Percentiles rank a stretch among this genome's conserved stretches.
phyloP scores from a whole-genome alignment of 2,329 filamentous ascomycete genomes.

The Cercospora canescens region DNA sequence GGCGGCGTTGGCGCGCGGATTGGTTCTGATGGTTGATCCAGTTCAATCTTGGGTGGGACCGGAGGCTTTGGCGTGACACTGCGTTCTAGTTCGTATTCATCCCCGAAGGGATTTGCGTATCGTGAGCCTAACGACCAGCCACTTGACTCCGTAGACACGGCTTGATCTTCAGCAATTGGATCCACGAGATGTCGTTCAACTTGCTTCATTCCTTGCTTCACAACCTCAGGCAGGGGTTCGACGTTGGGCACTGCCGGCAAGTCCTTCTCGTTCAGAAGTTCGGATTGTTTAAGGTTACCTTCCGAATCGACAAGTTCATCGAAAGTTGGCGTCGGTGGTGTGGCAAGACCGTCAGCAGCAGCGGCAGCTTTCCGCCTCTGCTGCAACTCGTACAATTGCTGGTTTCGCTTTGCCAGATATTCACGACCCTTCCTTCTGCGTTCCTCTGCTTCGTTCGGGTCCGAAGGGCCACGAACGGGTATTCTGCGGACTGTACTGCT shows the following conservation, averaged over 20 bases:
- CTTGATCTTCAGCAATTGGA: slow-evolving; percentile 17
- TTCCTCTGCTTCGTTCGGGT: slow-evolving; percentile 36
- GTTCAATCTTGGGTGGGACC: slow-evolving; percentile 45
- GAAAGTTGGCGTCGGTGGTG: slow-evolving; percentile 32
- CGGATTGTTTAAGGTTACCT: slow-evolving; percentile 30
- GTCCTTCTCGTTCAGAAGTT: slow-evolving; percentile 15
- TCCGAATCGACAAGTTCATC: slow-evolving; percentile 35
- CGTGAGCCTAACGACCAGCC: slow-evolving; percentile 44
- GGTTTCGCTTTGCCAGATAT: slow-evolving; percentile 37
- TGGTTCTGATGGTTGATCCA: slow-evolving; percentile 25
- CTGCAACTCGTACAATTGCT: slow-evolving; percentile 36
- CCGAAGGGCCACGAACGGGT: slow-evolving; percentile 31
- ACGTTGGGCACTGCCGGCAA: slow-evolving; percentile 22
- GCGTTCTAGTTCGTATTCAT: slow-evolving; percentile 40
- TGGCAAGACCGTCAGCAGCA: slow-evolving; percentile 17
- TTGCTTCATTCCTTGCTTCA: slow-evolving; percentile 27
- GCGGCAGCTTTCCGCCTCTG: slow-evolving; percentile 28
- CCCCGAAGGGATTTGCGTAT: slow-evolving; percentile 48
- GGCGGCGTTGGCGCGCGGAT: slow-evolving; percentile 22
- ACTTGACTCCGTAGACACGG: slow-evolving; percentile 26
- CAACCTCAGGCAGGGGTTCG: slow-evolving; percentile 22
- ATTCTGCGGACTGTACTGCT: slow-evolving; percentile 31
- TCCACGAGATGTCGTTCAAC: slow-evolving; percentile 28
- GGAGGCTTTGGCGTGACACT: slow-evolving; percentile 47
- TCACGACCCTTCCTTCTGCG: slow-evolving; percentile 37